Evolutionary conservation across 1,139 yeast genomes (phyloP).

Genomic region (Taphrina wiesneri): DNA sequence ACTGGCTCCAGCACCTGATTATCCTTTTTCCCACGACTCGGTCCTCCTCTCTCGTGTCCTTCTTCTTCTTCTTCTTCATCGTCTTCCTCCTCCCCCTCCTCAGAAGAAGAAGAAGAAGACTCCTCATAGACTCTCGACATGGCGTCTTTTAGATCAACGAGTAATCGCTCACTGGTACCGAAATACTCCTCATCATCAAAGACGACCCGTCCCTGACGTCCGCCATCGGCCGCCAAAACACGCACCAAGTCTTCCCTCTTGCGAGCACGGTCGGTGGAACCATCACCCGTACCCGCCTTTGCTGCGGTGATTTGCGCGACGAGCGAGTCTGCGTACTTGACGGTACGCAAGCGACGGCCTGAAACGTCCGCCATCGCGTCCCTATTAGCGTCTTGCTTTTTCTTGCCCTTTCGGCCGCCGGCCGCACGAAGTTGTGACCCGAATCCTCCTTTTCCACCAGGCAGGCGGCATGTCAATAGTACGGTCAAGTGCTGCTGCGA

Average conservation of each 20-base stretch:
- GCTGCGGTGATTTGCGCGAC: not conserved
- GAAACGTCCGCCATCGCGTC: conserved; percentile 49
- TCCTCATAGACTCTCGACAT: conserved; percentile 53
- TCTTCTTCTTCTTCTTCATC: not conserved
- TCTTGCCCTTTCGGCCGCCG: conserved; percentile 45
- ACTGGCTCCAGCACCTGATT: not conserved
- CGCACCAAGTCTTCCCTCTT: not conserved
- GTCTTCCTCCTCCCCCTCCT: not conserved
- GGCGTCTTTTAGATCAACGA: conserved; percentile 51
- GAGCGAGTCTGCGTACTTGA: conserved; percentile 46
- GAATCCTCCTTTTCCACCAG: conserved; percentile 59
- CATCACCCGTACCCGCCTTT: not conserved
- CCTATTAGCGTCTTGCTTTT: conserved; percentile 40
- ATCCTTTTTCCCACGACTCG: not conserved
- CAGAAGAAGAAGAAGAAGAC: conserved; percentile 39
- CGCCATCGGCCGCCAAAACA: not conserved
- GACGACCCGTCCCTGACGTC: not conserved
- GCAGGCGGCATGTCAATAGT: conserved; percentile 39
- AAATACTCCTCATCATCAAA: conserved; percentile 47
- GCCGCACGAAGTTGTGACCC: conserved; percentile 51
- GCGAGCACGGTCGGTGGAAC: not conserved
- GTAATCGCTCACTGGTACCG: conserved; percentile 36
- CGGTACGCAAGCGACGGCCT: conserved; percentile 47
- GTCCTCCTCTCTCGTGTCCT: not conserved
- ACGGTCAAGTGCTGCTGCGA: not conserved